Percentiles rank a stretch among this genome's conserved stretches.
These are phyloP conservation scores for Melastoma candidum DNA, from an alignment of 441 rosid genomes.

Conservation along the genomic window DNA sequence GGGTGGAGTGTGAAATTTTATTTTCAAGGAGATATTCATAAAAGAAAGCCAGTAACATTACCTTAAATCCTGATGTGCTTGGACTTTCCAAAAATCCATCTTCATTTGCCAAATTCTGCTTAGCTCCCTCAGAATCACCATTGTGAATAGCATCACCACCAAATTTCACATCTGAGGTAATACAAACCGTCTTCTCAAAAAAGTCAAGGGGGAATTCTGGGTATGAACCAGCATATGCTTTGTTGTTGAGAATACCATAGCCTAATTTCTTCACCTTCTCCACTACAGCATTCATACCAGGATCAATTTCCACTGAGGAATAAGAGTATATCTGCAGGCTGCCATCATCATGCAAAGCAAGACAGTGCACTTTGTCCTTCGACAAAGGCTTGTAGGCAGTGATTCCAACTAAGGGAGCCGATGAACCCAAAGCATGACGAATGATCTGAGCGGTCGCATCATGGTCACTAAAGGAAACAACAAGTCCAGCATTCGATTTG, in stretches of 20 bases:
- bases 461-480: conserved; percentile 53
- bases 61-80: conserved; percentile 93
- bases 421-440: conserved; percentile 78
- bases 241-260: conserved; percentile 78
- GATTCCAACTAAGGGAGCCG: conserved; percentile 89
- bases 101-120: conserved; percentile 86
- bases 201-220: conserved; percentile 99
- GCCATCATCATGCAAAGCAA: conserved; percentile 98
- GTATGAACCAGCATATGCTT: conserved; percentile 74
- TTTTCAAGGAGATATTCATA: too few relatives aligned
- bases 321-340: conserved; percentile 98
- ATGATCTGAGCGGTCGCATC: conserved; percentile 76
- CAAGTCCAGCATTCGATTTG: conserved; percentile 78
- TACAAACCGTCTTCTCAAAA: conserved; percentile 95
- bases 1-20: too few relatives aligned
- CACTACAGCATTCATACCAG: conserved; percentile 52
- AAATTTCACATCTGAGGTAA: conserved; percentile 92
- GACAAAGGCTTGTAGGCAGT: conserved; percentile 95
- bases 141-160: conserved; percentile 94
- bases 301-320: conserved; percentile 61
- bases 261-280: conserved; percentile 93
- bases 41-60: conserved; percentile 13
- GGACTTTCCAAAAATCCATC: conserved; percentile 98
- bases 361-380: conserved; percentile 90
- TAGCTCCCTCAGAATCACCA: conserved; percentile 94